These are phyloP conservation scores for Serendipita sp. DNA, from an alignment of 768 basidiomycete species.

Conservation along the genomic window DNA sequence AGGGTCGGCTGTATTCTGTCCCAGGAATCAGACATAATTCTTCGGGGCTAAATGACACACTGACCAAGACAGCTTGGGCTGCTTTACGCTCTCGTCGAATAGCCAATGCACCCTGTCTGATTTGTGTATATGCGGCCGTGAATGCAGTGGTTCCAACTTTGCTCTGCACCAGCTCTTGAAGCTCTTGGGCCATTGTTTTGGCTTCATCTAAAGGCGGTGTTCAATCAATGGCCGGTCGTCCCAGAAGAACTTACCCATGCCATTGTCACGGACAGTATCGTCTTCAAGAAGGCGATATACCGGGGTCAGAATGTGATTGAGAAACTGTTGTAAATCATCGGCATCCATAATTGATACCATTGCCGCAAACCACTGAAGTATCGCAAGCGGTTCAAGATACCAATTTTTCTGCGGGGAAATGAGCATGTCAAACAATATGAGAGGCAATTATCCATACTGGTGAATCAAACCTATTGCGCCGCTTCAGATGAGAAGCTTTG, in stretches of 20 bases:
- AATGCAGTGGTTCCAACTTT: conserved; percentile 85
- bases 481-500: conserved; percentile 54
- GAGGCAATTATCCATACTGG: neutral
- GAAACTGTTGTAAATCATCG: conserved; percentile 41
- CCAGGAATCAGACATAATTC: neutral
- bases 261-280: conserved; percentile 58
- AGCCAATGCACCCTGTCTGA: conserved; percentile 52
- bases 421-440: conserved; percentile 6
- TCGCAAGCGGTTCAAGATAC: conserved; percentile 62
- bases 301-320: conserved; percentile 74
- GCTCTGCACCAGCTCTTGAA: conserved; percentile 71
- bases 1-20: conserved; percentile 55
- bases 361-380: conserved; percentile 87
- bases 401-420: conserved; percentile 45
- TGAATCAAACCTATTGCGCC: conserved; percentile 27
- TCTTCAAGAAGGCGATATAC: conserved; percentile 79
- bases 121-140: conserved; percentile 57
- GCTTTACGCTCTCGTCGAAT: conserved; percentile 59
- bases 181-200: conserved; percentile 60
- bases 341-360: conserved; percentile 61
- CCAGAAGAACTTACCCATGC: conserved; percentile 44
- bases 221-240: neutral
- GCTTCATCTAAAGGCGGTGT: conserved; percentile 46
- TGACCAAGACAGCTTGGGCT: conserved; percentile 34
- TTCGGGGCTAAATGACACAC: conserved; percentile 8